phyloP scores from a whole-genome alignment of 306 rosid genomes.

The Rosa chinensis region DNA sequence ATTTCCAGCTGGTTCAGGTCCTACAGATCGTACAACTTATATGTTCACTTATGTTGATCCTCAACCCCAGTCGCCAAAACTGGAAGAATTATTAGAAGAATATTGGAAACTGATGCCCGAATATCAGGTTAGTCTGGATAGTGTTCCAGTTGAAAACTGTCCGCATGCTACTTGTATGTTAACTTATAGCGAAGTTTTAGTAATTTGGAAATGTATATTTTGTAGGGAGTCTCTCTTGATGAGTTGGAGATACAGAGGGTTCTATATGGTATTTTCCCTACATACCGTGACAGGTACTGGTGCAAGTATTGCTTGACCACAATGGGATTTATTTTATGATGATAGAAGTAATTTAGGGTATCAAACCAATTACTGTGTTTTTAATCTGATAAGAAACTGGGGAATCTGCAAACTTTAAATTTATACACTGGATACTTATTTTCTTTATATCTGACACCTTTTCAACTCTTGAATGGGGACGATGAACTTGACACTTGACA shows the following conservation, averaged over 20 bases:
- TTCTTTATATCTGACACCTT: slow-evolving; percentile 28
- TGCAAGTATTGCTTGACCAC: slow-evolving; percentile 17
- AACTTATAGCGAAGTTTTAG: neutral
- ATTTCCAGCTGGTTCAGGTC: slow-evolving; percentile 95
- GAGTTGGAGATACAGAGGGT: slow-evolving; percentile 74
- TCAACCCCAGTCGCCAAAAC: slow-evolving; percentile 72
- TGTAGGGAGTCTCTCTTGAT: slow-evolving; percentile 80
- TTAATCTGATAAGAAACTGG: neutral
- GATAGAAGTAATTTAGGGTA: neutral
- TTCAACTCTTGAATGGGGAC: slow-evolving; percentile 27
- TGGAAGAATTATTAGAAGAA: slow-evolving; percentile 80
- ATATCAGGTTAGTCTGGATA: slow-evolving; percentile 64
- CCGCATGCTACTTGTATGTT: neutral
- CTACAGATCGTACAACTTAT: slow-evolving; percentile 84
- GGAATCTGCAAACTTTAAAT: slow-evolving; percentile 1
- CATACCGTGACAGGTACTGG: slow-evolving; percentile 76
- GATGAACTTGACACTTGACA: slow-evolving; percentile 43
- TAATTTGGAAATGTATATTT: neutral
- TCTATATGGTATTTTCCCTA: slow-evolving; percentile 86
- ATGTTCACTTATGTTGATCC: slow-evolving; percentile 92
- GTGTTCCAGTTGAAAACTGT: neutral
- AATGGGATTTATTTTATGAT: slow-evolving; percentile 7
- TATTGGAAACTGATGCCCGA: slow-evolving; percentile 90
- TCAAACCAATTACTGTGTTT: neutral
- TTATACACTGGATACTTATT: neutral